A percentile compares a stretch with the other conserved stretches of the same genome.
phyloP scores from a whole-genome alignment of 2,329 filamentous ascomycete species.

The Aspergillus sp. region DNA sequence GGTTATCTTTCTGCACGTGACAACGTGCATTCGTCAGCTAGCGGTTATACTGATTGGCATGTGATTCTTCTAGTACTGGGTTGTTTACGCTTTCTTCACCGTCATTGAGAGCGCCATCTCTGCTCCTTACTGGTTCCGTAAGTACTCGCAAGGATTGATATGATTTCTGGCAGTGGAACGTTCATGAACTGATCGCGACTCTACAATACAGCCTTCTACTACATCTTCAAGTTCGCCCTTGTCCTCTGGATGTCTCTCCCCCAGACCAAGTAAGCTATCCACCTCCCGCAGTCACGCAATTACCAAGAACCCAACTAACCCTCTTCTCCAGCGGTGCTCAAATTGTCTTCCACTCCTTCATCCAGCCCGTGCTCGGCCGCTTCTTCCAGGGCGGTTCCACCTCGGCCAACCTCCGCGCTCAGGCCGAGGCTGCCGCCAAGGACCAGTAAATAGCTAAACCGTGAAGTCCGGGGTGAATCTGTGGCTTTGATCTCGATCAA shows the following conservation, averaged over 20 bases:
- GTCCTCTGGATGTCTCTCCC: constrained; percentile 97
- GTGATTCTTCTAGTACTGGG: constrained; percentile 60
- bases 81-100: constrained; percentile 66
- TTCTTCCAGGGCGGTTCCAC: constrained; percentile 81
- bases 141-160: constrained; percentile 22
- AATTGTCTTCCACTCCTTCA: constrained; percentile 93
- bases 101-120: constrained; percentile 67
- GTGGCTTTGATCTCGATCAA: constrained; percentile 12
- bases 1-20: constrained; percentile 28
- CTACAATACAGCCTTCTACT: constrained; percentile 75
- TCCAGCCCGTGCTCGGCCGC: constrained; percentile 86
- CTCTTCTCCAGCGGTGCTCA: constrained; percentile 74
- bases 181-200: constrained; percentile 25
- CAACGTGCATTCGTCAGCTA: constrained; percentile 9
- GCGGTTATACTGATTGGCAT: constrained; percentile 22
- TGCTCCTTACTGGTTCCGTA: constrained; percentile 70
- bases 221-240: constrained; percentile 98
- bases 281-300: background rate
- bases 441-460: constrained; percentile 52
- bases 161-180: background rate
- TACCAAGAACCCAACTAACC: constrained; percentile 12
- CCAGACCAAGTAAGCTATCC: constrained; percentile 74
- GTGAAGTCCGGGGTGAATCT: constrained; percentile 5
- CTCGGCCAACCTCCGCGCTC: constrained; percentile 82
- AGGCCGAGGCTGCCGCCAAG: constrained; percentile 71